These are phyloP conservation scores for Alternaria brassicicola DNA, from an alignment of 2,329 filamentous ascomycete species.

Conservation along the genomic window DNA sequence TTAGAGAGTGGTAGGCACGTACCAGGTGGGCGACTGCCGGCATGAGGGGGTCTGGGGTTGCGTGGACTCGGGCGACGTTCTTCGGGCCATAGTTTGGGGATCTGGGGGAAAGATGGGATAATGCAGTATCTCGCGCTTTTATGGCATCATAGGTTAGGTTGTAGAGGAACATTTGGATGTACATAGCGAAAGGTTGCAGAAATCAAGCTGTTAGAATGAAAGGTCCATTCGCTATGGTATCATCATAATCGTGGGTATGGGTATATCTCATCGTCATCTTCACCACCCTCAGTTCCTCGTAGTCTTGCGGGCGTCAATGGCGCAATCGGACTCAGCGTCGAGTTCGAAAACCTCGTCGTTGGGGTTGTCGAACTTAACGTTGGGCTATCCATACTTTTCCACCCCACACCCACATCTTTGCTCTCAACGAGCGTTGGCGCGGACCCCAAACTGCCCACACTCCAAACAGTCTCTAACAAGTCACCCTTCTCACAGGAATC, in stretches of 20 bases:
- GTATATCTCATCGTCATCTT: constrained; percentile 36
- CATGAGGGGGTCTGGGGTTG: not conserved
- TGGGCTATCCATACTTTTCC: constrained; percentile 32
- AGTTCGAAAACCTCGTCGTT: constrained; percentile 31
- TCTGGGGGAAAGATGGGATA: not conserved
- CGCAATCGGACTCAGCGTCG: constrained; percentile 38
- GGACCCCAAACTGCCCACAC: constrained; percentile 40
- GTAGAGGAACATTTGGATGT: not conserved
- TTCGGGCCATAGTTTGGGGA: not conserved
- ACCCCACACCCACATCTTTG: constrained; percentile 26
- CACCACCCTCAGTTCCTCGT: constrained; percentile 31
- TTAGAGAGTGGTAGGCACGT: not conserved
- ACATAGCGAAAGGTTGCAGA: not conserved
- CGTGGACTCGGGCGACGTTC: not conserved
- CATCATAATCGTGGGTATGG: constrained; percentile 24
- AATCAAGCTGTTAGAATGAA: not conserved
- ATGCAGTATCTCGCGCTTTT: not conserved
- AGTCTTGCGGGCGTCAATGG: constrained; percentile 38
- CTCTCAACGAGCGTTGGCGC: constrained; percentile 43
- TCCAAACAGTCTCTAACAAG: constrained; percentile 40
- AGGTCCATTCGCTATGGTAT: constrained; percentile 14
- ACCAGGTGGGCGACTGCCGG: constrained; percentile 7
- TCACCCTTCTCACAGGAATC: constrained; percentile 43
- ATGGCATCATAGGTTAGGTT: not conserved
- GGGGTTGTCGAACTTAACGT: constrained; percentile 34